Base-by-base conservation (phyloP, 2,329 filamentous ascomycete species). In the Talaromyces pinophilus region DNA sequence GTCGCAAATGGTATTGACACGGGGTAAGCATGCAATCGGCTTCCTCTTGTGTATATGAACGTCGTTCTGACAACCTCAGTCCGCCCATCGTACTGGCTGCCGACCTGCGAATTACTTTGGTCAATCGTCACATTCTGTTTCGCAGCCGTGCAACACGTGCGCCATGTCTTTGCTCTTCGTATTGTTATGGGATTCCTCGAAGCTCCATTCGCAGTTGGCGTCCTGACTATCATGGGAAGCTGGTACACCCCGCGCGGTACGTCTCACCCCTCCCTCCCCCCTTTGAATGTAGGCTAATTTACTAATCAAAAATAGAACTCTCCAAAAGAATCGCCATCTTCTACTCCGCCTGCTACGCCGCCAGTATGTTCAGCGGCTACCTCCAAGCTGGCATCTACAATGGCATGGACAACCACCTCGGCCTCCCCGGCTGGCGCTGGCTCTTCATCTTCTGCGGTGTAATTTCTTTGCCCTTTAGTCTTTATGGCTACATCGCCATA, bases 371-470 rank as follows among this genome's bases (percentile, higher is more conserved):
- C 44, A 67, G 62, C 59, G 71, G 71, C 35, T 71, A 71, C 28
- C 63, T 72, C n/a, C 69, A 71, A 67, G 70, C 68, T 25, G 71
- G 64, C 8, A 69, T 72, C 62, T 71, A 69, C 60, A 62, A 65
- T 4, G 69, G 67, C 55, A 67, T 68, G 62, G 52, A 65, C 42
- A 48, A 65, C 15, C 65, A 67, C 28, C 54, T 68, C 3, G 70
- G 71, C 13, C 68, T 75, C n/a, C 63, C 69, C 25, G 73, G 74
- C 8, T 77, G 75, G 75, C 69, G 68, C 13, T 72, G 70, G 70
- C 66, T 72, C 13, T 75, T 76, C 65, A 72, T 77, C 19, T 72
- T 76, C 65, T 75, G 75, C 59, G 71, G 71, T 5, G 70, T 77
- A 40, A 74, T 74, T 60, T 72, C 72, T 1, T 68, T 76, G 1